Conservation (phyloP, 495 filamentous ascomycete species). For the Baudoinia panamericana region DNA sequence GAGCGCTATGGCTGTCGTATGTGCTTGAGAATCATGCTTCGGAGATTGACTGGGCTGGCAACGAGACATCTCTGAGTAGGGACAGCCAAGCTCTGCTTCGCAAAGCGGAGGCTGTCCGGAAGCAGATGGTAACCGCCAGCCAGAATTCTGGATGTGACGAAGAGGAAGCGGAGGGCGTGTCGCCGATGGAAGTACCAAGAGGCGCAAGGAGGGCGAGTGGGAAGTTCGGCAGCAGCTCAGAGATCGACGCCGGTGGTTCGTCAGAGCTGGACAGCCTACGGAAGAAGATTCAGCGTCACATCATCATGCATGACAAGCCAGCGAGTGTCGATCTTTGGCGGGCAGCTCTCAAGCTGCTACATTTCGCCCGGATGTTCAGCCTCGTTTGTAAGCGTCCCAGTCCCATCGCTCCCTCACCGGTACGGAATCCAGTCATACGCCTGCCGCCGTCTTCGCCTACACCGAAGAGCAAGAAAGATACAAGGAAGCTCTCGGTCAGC, state of each 20-base stretch:
- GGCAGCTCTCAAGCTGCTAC: constrained; percentile 13
- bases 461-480: background rate
- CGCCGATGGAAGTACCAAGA: background rate
- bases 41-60: constrained; percentile 19
- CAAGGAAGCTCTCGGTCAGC: background rate
- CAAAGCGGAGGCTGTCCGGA: constrained; percentile 12
- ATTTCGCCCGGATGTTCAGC: constrained; percentile 2
- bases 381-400: no score
- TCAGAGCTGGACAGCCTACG: constrained; percentile 20
- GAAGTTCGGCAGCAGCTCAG: constrained; percentile 4
- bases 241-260: constrained; percentile 6
- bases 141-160: no score
- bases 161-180: background rate
- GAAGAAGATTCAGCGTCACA: constrained; percentile 20
- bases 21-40: constrained; percentile 33
- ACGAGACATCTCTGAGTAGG: constrained; percentile 14
- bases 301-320: constrained; percentile 14
- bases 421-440: no score
- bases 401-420: no score
- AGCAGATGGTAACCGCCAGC: constrained; percentile 10
- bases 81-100: constrained; percentile 14
- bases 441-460: background rate
- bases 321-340: constrained; percentile 20
- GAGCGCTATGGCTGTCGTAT: constrained; percentile 35
- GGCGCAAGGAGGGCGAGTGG: constrained; percentile 14